phyloP scores from a whole-genome alignment of 768 basidiomycete genomes.

The Lentinula lateritia region DNA sequence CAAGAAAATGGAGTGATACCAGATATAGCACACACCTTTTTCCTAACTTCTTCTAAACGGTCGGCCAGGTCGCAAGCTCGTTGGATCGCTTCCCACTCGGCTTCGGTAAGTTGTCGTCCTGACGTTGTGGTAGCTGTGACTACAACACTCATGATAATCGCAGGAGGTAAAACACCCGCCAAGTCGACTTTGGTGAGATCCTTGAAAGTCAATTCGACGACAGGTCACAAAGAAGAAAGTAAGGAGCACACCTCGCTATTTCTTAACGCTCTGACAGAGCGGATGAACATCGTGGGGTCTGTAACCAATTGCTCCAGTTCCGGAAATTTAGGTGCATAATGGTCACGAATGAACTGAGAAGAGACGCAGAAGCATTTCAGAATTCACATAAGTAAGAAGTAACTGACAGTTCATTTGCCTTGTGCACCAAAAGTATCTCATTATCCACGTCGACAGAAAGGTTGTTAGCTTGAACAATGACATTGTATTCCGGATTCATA shows the following conservation, averaged over 20 bases:
- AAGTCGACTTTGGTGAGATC: slow-evolving; percentile 87
- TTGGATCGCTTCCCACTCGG: slow-evolving; percentile 77
- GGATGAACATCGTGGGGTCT: slow-evolving; percentile 89
- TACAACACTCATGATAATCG: slow-evolving; percentile 92
- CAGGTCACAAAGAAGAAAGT: background rate
- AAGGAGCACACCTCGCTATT: slow-evolving; percentile 61
- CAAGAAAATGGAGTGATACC: background rate
- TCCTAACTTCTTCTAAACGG: slow-evolving; percentile 81
- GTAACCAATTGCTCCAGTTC: slow-evolving; percentile 94
- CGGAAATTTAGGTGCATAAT: slow-evolving; percentile 92
- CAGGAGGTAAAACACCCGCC: slow-evolving; percentile 74
- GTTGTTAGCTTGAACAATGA: slow-evolving; percentile 98
- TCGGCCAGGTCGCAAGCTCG: slow-evolving; percentile 87
- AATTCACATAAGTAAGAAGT: slow-evolving; percentile 5
- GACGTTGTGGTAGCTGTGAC: slow-evolving; percentile 91
- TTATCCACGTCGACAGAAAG: slow-evolving; percentile 98
- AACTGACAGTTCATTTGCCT: slow-evolving; percentile 40
- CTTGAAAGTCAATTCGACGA: slow-evolving; percentile 25
- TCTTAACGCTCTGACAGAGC: slow-evolving; percentile 81
- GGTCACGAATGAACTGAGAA: slow-evolving; percentile 90
- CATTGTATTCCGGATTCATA: slow-evolving; percentile 90
- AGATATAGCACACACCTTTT: slow-evolving; percentile 49
- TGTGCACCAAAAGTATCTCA: slow-evolving; percentile 95
- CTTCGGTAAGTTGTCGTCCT: slow-evolving; percentile 64
- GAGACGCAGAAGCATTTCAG: slow-evolving; percentile 12